phyloP scores from a whole-genome alignment of 1,284 basidiomycete genomes.

The Cutaneotrichosporon sp. region DNA sequence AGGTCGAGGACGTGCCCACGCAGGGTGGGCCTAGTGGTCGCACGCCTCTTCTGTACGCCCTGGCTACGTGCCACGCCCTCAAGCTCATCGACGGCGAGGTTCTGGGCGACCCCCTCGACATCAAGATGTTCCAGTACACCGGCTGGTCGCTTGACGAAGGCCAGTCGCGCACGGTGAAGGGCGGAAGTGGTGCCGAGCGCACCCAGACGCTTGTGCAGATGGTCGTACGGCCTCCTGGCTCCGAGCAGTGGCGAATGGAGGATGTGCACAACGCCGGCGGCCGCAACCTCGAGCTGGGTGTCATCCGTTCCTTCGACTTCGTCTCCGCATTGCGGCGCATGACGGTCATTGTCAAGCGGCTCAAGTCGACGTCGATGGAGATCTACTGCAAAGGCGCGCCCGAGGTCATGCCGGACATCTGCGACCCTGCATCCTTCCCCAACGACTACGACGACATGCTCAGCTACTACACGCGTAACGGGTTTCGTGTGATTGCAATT shows the following conservation, averaged over 20 bases:
- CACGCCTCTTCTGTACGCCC: constrained; percentile 80
- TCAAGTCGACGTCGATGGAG: constrained; percentile 93
- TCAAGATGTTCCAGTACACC: constrained; percentile 97
- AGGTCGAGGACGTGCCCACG: constrained; percentile 77
- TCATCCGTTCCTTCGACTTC: constrained; percentile 95
- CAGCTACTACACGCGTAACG: constrained; percentile 94
- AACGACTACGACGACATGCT: constrained; percentile 94
- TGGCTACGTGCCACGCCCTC: constrained; percentile 93
- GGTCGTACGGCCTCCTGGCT: constrained; percentile 91
- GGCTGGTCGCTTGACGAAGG: constrained; percentile 96
- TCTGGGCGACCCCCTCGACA: constrained; percentile 93
- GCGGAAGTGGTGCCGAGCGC: constrained; percentile 55
- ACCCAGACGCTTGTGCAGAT: constrained; percentile 92
- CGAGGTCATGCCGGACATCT: constrained; percentile 95
- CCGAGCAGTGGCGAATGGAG: constrained; percentile 79
- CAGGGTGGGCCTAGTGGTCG: constrained; percentile 59
- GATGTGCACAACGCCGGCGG: constrained; percentile 74
- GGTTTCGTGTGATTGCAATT: constrained; percentile 96
- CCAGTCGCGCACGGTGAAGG: constrained; percentile 56
- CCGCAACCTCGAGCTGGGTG: constrained; percentile 84
- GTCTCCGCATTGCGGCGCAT: constrained; percentile 88
- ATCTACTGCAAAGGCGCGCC: constrained; percentile 98
- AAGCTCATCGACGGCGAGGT: constrained; percentile 85
- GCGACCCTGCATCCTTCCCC: constrained; percentile 82
- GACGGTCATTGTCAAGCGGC: constrained; percentile 94